Base-by-base conservation (phyloP, 1,284 basidiomycete species). In the Marasmius fiardii region DNA sequence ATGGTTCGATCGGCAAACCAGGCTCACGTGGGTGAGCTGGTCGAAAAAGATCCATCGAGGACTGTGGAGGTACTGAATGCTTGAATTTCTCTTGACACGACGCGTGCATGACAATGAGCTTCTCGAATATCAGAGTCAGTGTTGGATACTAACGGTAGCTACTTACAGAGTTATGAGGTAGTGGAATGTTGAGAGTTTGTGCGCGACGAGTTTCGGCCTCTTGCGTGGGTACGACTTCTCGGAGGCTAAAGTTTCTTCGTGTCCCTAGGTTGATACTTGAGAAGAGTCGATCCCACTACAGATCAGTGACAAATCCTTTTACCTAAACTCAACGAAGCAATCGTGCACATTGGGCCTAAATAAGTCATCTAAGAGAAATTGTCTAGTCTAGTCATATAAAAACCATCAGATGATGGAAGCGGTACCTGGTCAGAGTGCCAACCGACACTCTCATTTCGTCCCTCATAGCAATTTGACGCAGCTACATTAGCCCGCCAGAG, bases 321-420 rank as follows among this genome's bases (percentile, higher is more conserved):
- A 80, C 94, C 94, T n/a, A 98, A 82, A 60, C 93, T 95, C 43
- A 98, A 71, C 6, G 92, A 95, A 7, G 94, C 95, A 63, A 98
- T 97, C 0, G 95, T 96, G 1, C 92, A 85, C 68, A 90, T 94
- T 4, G 95, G 95, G 1, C 95, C 95, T 11, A 97, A 79, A 71
- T 93, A 89, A 39, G 87, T 89, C 51, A 82, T 67, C 47, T 49
- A n/a, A 31, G 20, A 20, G 20, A 33, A 26, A 33, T 4, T n/a
- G 14, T 44, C 43, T 20, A 41, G n/a, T 14, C n/a, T 14, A 33
- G 33, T 31, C 20, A 21, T 2, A 47, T 24, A 21, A 24, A 20
- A 18, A 3, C 16, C 4, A 16, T 8, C 18, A 12, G 18, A 3
- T 31, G 11, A 31, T 49, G 16, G 7, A 31, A 12, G n/a, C 2